Base-by-base conservation (phyloP, 2,329 filamentous ascomycete species). In the Diaporthe ilicicola region DNA sequence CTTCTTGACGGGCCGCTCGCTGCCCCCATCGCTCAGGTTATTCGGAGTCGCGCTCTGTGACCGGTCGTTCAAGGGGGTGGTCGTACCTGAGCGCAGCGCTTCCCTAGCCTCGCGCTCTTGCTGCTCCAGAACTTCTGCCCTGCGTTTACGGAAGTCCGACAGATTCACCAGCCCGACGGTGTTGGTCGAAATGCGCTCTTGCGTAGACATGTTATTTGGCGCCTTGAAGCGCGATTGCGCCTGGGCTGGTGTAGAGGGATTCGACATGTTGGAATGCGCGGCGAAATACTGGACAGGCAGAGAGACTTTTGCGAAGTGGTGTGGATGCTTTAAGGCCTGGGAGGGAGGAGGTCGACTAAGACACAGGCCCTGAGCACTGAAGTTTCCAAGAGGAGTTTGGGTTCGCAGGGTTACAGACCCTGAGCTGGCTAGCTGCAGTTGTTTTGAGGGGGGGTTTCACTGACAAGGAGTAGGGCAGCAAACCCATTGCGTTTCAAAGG, bases 71-170 rank as follows among this genome's bases (percentile, higher is more conserved):
- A 67, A 48, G 34, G 69, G 69, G 51, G 65, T 69, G 50, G 86
- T 84, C 54, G 85, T 86, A 55, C 84, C 82, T 70, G 82, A 80
- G 69, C 88, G 78, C 32, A 88, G 84, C 50, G 85, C 87, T 75
- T 93, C 92, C 77, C 91, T 90, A 15, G 90, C 91, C 77, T 96
- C 94, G 77, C 93, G 90, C 78, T 96, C 94, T 78, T 96, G 95
- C 79, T 94, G 91, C 81, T 98, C 95, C 59, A 97, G 85, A n/a
- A 95, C 94, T 82, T 98, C 94, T 76, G 94, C 95, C 81, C 95
- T 94, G 72, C 96, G 91, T 84, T 99, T 98, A 81, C 95, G 94
- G 81, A 97, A 98, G 79, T 98, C 96, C 74, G 93, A 94, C 53
- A 98, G 91, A 70, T 93, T 90, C 67, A 98, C 95, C 3, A 99